Base-by-base conservation (phyloP, 2,329 filamentous ascomycete genomes). In the Colletotrichum somersetense region DNA sequence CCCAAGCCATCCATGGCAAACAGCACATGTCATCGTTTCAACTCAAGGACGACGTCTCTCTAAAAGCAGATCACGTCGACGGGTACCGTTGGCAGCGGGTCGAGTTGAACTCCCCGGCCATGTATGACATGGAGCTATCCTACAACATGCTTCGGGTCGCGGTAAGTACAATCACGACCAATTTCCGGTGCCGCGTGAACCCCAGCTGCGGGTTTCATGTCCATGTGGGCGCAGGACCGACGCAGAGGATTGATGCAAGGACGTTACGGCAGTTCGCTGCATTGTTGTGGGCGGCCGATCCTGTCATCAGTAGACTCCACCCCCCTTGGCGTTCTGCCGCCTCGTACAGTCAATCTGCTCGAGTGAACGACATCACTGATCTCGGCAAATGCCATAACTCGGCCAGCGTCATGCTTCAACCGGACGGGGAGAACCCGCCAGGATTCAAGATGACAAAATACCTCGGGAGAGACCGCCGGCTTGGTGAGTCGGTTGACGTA, bases 201-300 rank as follows among this genome's bases (percentile, higher is more conserved):
- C 42, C 72, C 0, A 74, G 76, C 1, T 80, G 79, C 38, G 81
- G 81, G 11, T 75, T 83, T 26, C 81, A 82, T 62, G 79, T 84
- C 18, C 81, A 83, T 59, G 75, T 84, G 5, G 82, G 80, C 6
- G 79, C 79, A 59, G 82, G 82, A 0, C 66, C 44, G 18, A 61
- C 56, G 6, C 68, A 75, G n/a, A 76, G 74, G 61, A 78, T 83
- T 62, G 75, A 79, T 18, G 57, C 78, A 12, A 72, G 75, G 14
- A 75, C 76, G 0, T 35, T 80, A 16, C 78, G 79, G 16, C 78
- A 80, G 35, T 76, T 79, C 12, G 80, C 76, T 2, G 78, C 77
- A 6, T 77, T 83, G 23, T 67, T 80, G 8, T 83, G 78, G 79
- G 81, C 80, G 5, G 79, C 80, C 11, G 81, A 83, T 57, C 81